Percentiles rank a stretch among this genome's conserved stretches.
Evolutionary conservation across 768 basidiomycete species (phyloP).

Genomic region (Lentinula boryana): DNA sequence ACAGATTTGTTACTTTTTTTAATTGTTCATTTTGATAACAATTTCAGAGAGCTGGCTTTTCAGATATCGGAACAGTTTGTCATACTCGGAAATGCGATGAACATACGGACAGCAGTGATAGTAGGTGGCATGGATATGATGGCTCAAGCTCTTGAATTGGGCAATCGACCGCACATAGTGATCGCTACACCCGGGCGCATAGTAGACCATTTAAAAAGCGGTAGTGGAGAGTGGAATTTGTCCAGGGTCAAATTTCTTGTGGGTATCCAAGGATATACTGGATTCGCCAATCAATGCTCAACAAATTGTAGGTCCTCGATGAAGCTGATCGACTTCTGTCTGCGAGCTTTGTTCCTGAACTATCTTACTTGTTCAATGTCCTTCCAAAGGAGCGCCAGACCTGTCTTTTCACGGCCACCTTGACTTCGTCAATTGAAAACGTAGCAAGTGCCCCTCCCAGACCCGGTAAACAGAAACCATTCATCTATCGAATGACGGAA

Average conservation of each 20-base stretch:
- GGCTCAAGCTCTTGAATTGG: conserved; percentile 82
- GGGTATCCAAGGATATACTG: conserved; percentile 16
- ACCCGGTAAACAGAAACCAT: conserved; percentile 81
- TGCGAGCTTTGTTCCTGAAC: conserved; percentile 81
- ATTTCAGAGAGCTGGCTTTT: conserved; percentile 84
- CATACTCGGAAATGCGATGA: conserved; percentile 79
- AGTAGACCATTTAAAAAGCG: conserved; percentile 82
- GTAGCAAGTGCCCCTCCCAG: conserved; percentile 68
- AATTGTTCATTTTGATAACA: not conserved
- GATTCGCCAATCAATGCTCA: not conserved
- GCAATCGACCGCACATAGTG: conserved; percentile 83
- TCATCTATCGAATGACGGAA: conserved; percentile 74
- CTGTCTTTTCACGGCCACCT: conserved; percentile 93
- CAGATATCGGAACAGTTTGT: conserved; percentile 96
- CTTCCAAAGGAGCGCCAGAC: conserved; percentile 90
- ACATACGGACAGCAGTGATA: conserved; percentile 78
- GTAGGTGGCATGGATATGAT: conserved; percentile 99
- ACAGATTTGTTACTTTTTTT: conserved; percentile 12
- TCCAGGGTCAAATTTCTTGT: conserved; percentile 83
- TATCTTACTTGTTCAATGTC: conserved; percentile 67
- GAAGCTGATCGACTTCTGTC: conserved; percentile 94
- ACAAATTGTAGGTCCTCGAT: conserved; percentile 68
- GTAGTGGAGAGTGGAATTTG: conserved; percentile 76
- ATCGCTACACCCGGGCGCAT: conserved; percentile 95
- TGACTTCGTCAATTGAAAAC: conserved; percentile 80